These are phyloP conservation scores for Neurospora pannonica DNA, from an alignment of 495 filamentous ascomycete species.

Conservation along the genomic window DNA sequence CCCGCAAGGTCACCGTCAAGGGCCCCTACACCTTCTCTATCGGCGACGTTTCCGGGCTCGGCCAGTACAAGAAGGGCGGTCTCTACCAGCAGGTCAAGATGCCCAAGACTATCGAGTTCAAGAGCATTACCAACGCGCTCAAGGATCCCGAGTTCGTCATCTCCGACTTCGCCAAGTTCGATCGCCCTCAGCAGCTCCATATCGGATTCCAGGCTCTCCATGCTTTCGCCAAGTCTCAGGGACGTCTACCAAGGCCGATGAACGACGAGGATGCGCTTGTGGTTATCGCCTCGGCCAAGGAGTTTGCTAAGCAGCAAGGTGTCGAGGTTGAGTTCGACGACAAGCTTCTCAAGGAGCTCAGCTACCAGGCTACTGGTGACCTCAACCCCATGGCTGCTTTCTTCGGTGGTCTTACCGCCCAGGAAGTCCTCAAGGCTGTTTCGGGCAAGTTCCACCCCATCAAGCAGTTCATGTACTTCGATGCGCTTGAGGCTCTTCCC, in stretches of 20 bases:
- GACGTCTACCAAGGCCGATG: conserved; percentile 70
- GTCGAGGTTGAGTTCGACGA: conserved; percentile 72
- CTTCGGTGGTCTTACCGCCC: conserved; percentile 89
- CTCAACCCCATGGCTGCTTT: conserved; percentile 87
- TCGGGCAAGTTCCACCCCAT: conserved; percentile 96
- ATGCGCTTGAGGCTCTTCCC: conserved; percentile 91
- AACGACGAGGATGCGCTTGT: conserved; percentile 75
- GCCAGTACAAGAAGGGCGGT: conserved; percentile 77
- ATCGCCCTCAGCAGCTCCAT: conserved; percentile 85
- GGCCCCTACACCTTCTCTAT: conserved; percentile 96
- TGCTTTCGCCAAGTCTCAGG: conserved; percentile 62
- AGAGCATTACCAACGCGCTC: conserved; percentile 62
- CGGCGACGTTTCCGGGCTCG: conserved; percentile 80
- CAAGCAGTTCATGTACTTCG: conserved; percentile 91
- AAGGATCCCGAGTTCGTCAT: conserved; percentile 82
- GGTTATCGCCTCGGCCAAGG: conserved; percentile 60
- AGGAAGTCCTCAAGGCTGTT: conserved; percentile 94
- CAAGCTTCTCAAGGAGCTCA: conserved; percentile 86
- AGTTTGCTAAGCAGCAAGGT: conserved; percentile 61
- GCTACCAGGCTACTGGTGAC: conserved; percentile 91
- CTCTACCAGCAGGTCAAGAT: conserved; percentile 94
- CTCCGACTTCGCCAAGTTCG: conserved; percentile 96
- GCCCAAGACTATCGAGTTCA: conserved; percentile 90
- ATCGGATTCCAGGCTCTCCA: conserved; percentile 89
- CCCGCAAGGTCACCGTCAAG: conserved; percentile 85